These are phyloP conservation scores for Amanita thiersii DNA, from an alignment of 768 basidiomycete genomes.

Conservation along the genomic window DNA sequence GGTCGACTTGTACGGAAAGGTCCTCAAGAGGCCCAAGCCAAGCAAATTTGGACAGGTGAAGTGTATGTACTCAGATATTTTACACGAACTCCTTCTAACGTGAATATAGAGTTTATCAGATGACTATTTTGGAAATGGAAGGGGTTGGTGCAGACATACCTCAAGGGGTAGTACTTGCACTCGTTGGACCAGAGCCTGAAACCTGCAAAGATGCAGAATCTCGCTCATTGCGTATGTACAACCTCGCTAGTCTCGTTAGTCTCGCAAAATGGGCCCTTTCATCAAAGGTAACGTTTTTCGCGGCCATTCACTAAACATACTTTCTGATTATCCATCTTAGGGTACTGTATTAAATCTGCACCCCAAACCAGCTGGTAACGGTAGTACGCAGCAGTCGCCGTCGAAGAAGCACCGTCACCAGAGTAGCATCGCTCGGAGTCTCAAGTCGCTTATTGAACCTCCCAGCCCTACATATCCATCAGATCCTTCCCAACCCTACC, in stretches of 20 bases:
- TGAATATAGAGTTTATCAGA: conserved; percentile 57
- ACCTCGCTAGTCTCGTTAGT: conserved; percentile 63
- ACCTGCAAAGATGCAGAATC: conserved; percentile 49
- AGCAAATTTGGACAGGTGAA: conserved; percentile 71
- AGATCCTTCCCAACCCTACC: conserved; percentile 23
- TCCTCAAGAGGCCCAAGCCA: conserved; percentile 63
- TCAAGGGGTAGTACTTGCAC: conserved; percentile 69
- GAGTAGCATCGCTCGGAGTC: conserved; percentile 51
- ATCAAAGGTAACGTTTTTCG: conserved; percentile 63
- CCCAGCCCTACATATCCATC: conserved; percentile 14
- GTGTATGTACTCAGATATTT: conserved; percentile 34
- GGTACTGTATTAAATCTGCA: conserved; percentile 56
- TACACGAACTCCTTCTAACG: background rate
- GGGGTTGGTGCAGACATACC: conserved; percentile 39
- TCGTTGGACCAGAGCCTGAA: conserved; percentile 59
- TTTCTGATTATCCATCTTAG: conserved; percentile 22
- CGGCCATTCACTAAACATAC: conserved; percentile 8
- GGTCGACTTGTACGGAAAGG: conserved; percentile 43
- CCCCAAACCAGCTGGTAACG: conserved; percentile 26
- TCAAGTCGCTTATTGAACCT: conserved; percentile 49
- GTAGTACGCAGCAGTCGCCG: conserved; percentile 44
- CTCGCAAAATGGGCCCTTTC: conserved; percentile 68
- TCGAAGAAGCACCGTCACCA: conserved; percentile 43
- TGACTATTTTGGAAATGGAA: conserved; percentile 68
- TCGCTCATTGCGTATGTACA: conserved; percentile 74